Evolutionary conservation across 192 early-diverging fungal genomes (phyloP).

Genomic region (Backusella macrospora): DNA sequence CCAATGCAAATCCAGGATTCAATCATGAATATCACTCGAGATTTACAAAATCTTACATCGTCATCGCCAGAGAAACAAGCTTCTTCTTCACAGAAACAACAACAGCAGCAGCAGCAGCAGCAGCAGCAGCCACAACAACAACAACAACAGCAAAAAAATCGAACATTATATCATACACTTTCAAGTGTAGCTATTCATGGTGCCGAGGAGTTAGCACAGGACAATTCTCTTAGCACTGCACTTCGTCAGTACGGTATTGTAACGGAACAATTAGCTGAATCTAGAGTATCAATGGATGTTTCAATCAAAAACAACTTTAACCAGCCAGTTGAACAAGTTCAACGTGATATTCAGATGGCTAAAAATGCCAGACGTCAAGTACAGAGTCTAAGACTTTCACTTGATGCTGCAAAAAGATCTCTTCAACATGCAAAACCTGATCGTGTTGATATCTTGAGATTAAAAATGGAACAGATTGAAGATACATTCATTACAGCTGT

Average conservation of each 20-base stretch:
- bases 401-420: not conserved
- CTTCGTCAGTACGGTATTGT: not conserved
- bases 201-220: not conserved
- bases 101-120: not conserved
- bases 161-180: not conserved
- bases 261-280: not conserved
- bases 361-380: not conserved
- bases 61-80: not conserved
- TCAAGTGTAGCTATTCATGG: not conserved
- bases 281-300: not conserved
- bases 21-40: not conserved
- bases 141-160: not conserved
- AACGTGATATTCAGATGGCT: not conserved
- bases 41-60: conserved; percentile 1
- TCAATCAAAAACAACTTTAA: not conserved
- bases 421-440: conserved; percentile 1
- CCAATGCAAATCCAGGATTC: conserved; percentile 6
- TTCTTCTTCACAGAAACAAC: not conserved
- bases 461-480: not conserved
- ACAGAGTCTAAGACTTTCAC: not conserved
- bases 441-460: not conserved
- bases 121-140: not conserved
- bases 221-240: not conserved
- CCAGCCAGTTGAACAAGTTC: not conserved
- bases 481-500: not conserved